These are phyloP conservation scores for Kitagawia praeruptora DNA, from an alignment of 129 eudicot species.

Conservation along the genomic window DNA sequence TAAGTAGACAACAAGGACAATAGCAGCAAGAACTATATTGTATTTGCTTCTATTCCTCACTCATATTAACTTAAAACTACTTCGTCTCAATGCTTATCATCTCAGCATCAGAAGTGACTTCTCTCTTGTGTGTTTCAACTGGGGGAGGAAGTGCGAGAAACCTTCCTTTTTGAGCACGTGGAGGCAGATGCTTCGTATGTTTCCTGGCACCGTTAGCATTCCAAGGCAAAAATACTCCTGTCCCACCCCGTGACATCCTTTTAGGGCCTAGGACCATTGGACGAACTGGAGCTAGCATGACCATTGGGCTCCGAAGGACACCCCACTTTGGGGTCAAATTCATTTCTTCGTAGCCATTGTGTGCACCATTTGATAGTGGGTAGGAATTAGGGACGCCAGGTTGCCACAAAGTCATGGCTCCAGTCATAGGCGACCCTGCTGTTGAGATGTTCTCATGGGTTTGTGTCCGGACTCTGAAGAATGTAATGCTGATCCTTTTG, in stretches of 20 bases:
- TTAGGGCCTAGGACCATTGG: conserved; percentile 64
- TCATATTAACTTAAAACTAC: conserved; percentile 7
- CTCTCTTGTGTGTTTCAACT: conserved; percentile 32
- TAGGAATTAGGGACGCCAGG: conserved; percentile 48
- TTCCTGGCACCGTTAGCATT: conserved; percentile 47
- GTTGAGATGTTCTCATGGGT: conserved; percentile 19
- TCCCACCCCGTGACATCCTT: conserved; percentile 68
- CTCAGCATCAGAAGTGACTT: conserved; percentile 45
- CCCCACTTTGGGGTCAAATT: conserved; percentile 74
- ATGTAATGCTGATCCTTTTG: conserved; percentile 67
- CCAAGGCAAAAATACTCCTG: conserved; percentile 98
- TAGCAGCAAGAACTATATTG: conserved; percentile 1
- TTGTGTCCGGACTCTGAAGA: conserved; percentile 62
- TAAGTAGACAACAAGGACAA: conserved; percentile 12
- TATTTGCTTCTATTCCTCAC: conserved; percentile 12
- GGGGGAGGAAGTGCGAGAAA: conserved; percentile 68
- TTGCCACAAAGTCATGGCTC: conserved; percentile 82
- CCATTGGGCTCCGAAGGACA: conserved; percentile 51
- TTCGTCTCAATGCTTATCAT: conserved; percentile 26
- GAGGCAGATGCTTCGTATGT: conserved; percentile 73
- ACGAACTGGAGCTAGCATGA: conserved; percentile 69
- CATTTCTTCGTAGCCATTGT: conserved; percentile 40
- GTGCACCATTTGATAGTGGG: conserved; percentile 33
- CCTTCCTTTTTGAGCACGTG: conserved; percentile 82
- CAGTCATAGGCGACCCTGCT: conserved; percentile 28